Base-by-base conservation (phyloP, 192 early-diverging fungal genomes). In the Podila epigama region DNA sequence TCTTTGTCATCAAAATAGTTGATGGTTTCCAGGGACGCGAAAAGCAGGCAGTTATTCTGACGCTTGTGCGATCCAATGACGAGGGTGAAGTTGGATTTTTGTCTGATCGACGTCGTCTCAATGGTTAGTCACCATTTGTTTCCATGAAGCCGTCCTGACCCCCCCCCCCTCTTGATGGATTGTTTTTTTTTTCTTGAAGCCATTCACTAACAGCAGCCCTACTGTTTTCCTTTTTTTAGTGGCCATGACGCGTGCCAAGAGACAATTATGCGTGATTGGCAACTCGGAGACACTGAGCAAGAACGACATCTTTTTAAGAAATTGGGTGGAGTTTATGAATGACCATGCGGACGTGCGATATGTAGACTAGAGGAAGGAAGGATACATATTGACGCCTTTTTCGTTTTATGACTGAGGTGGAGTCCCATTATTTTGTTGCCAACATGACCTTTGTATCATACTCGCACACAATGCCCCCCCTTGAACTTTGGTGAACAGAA, bases 21-120 rank as follows among this genome's bases (percentile, higher is more conserved):
- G 95, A 97, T 69, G 94, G 95, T 2, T 94, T 95, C 66, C 95
- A 97, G 73, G 96, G 96, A 6, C 88, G 94, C 35, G 96, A 98
- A 70, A 94, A 94, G 65, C 92, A 96, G 68, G 93, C 91, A 0
- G 87, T 96, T 29, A 81, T 98, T 10, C 51, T 97, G 27, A 87
- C 90, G 2, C 79, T 96, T 8, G 95, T 97, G 15, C 80, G 96
- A 22, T 91, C 91, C 27, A 97, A 98, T 69, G 85, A 82, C 16
- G 77, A 82, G 16, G 86, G 87, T 5, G 88, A 95, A 52, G 87
- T 96, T 22, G 96, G 96, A 4, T 98, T 98, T 66, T 81, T 98
- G 58, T 70, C 73, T 0, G 95, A 98, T 41, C 85, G 85, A 51
- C 83, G 95, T 34, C 85, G 96, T 32, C 83, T 96, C 55, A 97